Percentiles rank a stretch among this genome's conserved stretches.
Evolutionary conservation across 495 filamentous ascomycete genomes (phyloP).

Genomic region (Chaetomium fimeti): DNA sequence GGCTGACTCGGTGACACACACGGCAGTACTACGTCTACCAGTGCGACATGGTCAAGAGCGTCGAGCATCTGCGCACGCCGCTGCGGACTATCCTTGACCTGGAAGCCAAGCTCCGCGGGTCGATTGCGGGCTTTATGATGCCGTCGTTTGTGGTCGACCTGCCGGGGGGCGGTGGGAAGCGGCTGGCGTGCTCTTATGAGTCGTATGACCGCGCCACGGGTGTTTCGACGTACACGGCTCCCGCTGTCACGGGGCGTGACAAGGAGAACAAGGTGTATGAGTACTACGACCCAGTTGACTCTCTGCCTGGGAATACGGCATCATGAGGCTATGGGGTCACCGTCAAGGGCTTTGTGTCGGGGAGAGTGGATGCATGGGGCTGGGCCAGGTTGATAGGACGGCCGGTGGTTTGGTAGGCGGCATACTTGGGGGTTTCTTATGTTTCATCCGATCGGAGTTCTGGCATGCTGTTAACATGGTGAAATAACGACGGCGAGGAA

Average conservation of each 20-base stretch:
- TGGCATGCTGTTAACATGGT: neutral
- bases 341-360: too few species aligned
- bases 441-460: neutral
- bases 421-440: neutral
- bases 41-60: conserved; percentile 55
- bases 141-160: conserved; percentile 61
- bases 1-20: too few species aligned
- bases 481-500: neutral
- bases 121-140: conserved; percentile 59
- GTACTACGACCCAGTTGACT: conserved; percentile 55
- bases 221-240: conserved; percentile 53
- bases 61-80: conserved; percentile 62
- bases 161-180: conserved; percentile 60
- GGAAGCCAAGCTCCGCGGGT: conserved; percentile 54
- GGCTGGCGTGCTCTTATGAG: conserved; percentile 51
- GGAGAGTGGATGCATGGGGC: too few species aligned
- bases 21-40: conserved; percentile 59
- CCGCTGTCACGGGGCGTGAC: conserved; percentile 47
- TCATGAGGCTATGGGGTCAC: neutral
- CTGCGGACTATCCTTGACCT: conserved; percentile 56
- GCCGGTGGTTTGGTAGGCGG: neutral
- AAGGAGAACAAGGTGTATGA: conserved; percentile 52
- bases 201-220: conserved; percentile 52
- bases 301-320: neutral
- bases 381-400: too few species aligned